A percentile compares a stretch with the other conserved stretches of the same genome.
Conservation (phyloP, 108 stramenopile species). For the Chaetoceros muelleri region DNA sequence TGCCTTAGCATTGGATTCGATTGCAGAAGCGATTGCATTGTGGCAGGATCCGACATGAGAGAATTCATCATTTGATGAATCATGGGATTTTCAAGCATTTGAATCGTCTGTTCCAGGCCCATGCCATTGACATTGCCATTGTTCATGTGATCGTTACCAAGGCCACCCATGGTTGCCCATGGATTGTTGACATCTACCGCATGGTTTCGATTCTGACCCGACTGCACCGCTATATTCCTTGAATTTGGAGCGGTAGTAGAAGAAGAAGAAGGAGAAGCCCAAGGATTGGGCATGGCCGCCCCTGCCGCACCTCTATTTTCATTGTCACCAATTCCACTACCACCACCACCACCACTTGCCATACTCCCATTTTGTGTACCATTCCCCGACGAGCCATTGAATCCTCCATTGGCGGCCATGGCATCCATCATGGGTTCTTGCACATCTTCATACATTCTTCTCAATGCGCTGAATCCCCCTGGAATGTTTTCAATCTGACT, state of each 20-base stretch:
- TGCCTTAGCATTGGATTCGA: constrained; percentile 64
- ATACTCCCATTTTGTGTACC: constrained; percentile 3
- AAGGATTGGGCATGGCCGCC: constrained; percentile 93
- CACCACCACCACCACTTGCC: constrained; percentile 5
- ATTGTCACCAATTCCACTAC: constrained; percentile 5
- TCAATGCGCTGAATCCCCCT: constrained; percentile 87
- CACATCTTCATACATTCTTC: constrained; percentile 88
- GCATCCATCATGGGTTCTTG: constrained; percentile 96
- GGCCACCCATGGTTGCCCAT: constrained; percentile 22
- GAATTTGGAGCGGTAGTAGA: constrained; percentile 4
- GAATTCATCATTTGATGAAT: constrained; percentile 55
- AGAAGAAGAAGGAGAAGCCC: constrained; percentile 34
- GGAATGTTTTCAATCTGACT: constrained; percentile 89
- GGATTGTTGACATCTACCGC: constrained; percentile 19
- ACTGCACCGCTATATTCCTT: constrained; percentile 1
- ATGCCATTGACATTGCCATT: constrained; percentile 22
- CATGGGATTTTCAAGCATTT: constrained; percentile 60
- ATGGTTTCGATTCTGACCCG: not conserved
- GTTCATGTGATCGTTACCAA: not conserved
- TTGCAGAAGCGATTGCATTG: constrained; percentile 48
- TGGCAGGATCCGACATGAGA: constrained; percentile 60
- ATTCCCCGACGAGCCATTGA: not conserved
- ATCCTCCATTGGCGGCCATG: constrained; percentile 18
- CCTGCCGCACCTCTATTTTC: constrained; percentile 43
- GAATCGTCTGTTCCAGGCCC: constrained; percentile 39